A percentile compares a stretch with the other conserved stretches of the same genome.
Conservation (phyloP, 139 green algal genomes). For the Trebouxia sp. region DNA sequence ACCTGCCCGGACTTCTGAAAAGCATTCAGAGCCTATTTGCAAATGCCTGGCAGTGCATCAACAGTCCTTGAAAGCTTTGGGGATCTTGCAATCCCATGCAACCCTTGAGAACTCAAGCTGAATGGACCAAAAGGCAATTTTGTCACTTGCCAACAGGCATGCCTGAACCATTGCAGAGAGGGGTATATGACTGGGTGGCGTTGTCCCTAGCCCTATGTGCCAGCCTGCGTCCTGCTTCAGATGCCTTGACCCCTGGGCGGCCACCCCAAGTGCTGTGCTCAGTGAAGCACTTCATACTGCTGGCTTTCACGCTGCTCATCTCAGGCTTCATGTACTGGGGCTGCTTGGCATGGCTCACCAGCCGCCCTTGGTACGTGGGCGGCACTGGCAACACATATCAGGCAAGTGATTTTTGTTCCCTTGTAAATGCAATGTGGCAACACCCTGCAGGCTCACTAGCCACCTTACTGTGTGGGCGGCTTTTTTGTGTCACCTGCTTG, state of each 20-base stretch:
- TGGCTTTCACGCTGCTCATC: not conserved
- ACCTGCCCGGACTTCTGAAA: no score
- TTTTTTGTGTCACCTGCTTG: no score
- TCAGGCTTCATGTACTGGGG: not conserved
- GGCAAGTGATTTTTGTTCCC: not conserved
- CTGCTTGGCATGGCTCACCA: not conserved
- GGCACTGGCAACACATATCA: not conserved
- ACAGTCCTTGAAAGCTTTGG: no score
- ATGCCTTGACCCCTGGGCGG: not conserved
- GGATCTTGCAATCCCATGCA: no score
- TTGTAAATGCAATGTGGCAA: no score
- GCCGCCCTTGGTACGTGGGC: not conserved
- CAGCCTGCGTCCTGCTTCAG: not conserved
- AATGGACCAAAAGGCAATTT: no score
- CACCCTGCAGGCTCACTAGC: no score
- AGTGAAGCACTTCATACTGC: not conserved
- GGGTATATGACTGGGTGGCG: not conserved
- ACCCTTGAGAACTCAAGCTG: no score
- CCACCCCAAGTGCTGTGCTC: not conserved
- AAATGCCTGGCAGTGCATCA: no score
- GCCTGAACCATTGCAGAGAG: conserved; percentile 4
- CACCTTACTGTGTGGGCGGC: no score
- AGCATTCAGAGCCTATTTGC: no score
- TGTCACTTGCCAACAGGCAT: no score
- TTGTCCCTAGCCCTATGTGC: not conserved